Base-by-base conservation (phyloP, 2,329 filamentous ascomycete genomes). In the Amphichorda felina region DNA sequence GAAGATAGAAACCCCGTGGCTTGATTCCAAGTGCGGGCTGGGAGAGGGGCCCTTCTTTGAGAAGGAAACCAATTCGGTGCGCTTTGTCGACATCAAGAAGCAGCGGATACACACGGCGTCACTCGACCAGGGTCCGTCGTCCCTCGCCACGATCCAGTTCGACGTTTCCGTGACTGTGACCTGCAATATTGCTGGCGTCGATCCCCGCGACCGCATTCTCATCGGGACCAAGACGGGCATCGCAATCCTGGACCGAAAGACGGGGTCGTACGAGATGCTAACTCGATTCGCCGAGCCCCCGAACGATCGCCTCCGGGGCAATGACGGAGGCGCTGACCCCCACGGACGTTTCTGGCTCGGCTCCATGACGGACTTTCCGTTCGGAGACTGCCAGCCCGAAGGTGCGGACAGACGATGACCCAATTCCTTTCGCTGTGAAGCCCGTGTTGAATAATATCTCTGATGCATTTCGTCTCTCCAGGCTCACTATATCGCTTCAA, bases 271-370 rank as follows among this genome's bases (percentile, higher is more conserved):
- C 46, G 63, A 74, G 46, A 66, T 78, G 42, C 44, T 78, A 38
- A 54, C 59, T 41, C 62, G 56, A 40, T 75, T 73, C 47, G 48
- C 54, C 42, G 56, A 61, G 28, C 45, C 16, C 4, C 33, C 49
- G 22, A 71, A 65, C 43, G 60, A 70, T 53, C 60, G 76, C 16
- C 65, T 83, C 53, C 63, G 75, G 38, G 70, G 81, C 56, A 94
- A 94, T 51, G 88, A 94, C 51, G 87, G 87, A 32, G 81, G 77
- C 5, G 76, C 84, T 35, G 87, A 94, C 51, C 78, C 76, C 18
- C 70, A 78, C 42, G 87, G 88, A 22, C 68, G 85, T 24, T 91
- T 89, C 60, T 94, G 85, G 82, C 67, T 87, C 5, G 85, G 86
- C 7, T 74, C 74, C 42, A 94, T 94, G 83, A 91, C 85, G 42